These are phyloP conservation scores for Xylaria nigripes DNA, from an alignment of 495 filamentous ascomycete species.

Conservation along the genomic window DNA sequence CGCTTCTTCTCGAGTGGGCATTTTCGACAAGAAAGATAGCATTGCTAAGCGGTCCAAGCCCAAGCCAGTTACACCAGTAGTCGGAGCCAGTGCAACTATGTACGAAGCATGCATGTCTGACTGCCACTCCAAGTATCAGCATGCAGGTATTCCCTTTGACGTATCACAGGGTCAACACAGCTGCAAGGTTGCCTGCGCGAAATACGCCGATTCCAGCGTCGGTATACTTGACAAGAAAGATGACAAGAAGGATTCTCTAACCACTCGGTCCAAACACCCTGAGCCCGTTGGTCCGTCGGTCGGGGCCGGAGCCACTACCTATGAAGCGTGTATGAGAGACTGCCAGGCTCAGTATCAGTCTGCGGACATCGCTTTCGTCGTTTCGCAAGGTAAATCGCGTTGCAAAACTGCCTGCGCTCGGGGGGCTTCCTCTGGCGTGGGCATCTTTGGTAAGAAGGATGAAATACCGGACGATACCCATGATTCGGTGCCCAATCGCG, in stretches of 20 bases:
- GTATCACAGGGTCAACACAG: background rate
- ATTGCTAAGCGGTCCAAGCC: too few relatives aligned
- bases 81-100: background rate
- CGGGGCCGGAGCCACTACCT: background rate
- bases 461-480: too few relatives aligned
- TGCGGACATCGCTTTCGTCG: background rate
- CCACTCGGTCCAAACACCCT: too few relatives aligned
- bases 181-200: background rate
- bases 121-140: background rate
- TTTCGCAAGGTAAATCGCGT: background rate
- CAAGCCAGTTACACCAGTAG: background rate
- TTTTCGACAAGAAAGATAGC: background rate
- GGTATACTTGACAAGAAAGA: background rate
- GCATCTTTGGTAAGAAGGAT: background rate
- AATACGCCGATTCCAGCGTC: background rate
- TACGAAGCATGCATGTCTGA: slow-evolving; percentile 3
- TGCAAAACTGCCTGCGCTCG: slow-evolving; percentile 1
- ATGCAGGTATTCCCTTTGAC: background rate
- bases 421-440: background rate
- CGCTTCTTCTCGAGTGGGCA: background rate
- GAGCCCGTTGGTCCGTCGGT: background rate
- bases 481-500: too few relatives aligned
- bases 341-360: background rate
- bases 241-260: background rate
- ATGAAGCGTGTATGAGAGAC: background rate